phyloP scores from a whole-genome alignment of 2,329 filamentous ascomycete species.

The Colletotrichum sp. region DNA sequence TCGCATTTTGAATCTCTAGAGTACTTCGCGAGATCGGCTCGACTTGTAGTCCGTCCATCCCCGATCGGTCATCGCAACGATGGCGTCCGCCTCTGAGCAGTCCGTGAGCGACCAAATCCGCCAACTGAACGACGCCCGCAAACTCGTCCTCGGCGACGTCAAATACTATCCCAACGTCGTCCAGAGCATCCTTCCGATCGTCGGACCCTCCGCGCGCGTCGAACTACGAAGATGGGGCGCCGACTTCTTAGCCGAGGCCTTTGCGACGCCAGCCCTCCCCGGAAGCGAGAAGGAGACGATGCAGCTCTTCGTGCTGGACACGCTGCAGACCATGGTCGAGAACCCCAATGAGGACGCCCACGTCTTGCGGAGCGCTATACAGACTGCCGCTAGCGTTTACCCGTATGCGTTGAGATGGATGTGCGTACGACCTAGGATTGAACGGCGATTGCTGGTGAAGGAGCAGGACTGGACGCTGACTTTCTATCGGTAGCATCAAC shows the following conservation, averaged over 20 bases:
- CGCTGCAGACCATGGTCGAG: constrained; percentile 73
- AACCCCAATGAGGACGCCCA: constrained; percentile 76
- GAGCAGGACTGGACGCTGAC: constrained; percentile 24
- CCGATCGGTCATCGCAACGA: constrained; percentile 35
- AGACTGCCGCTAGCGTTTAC: constrained; percentile 91
- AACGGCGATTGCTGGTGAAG: neutral
- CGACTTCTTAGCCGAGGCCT: constrained; percentile 94
- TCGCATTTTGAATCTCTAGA: neutral
- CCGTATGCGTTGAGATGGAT: constrained; percentile 91
- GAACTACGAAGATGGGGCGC: constrained; percentile 95
- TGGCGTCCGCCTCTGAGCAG: constrained; percentile 52
- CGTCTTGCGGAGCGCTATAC: constrained; percentile 85
- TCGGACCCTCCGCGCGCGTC: constrained; percentile 74
- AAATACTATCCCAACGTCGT: constrained; percentile 92
- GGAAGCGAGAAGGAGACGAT: constrained; percentile 81
- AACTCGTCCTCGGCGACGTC: constrained; percentile 85
- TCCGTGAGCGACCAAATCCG: constrained; percentile 78
- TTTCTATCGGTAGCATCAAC: constrained; percentile 71
- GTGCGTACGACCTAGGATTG: constrained; percentile 64
- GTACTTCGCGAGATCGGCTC: neutral
- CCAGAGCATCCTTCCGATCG: constrained; percentile 89
- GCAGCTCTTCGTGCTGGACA: constrained; percentile 78
- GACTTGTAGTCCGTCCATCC: neutral
- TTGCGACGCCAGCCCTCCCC: constrained; percentile 86
- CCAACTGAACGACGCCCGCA: constrained; percentile 89